Percentiles rank a stretch among this genome's conserved stretches.
phyloP scores from a whole-genome alignment of 352 stramenopile species.

The Globisporangium camurandrum region DNA sequence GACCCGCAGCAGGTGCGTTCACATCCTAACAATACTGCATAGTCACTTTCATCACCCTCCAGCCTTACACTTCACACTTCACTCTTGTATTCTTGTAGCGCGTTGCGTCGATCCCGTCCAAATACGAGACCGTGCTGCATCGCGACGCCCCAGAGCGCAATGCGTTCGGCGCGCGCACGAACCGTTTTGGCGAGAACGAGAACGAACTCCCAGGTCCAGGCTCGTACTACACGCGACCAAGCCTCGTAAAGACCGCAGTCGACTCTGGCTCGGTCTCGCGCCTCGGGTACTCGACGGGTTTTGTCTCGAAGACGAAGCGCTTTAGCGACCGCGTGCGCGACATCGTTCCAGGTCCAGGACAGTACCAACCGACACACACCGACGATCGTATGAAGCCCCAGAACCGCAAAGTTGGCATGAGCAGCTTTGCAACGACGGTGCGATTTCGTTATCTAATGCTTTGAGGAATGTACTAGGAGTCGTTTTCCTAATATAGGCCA shows the following conservation, averaged over 20 bases:
- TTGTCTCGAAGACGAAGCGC: constrained; percentile 72
- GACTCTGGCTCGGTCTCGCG: constrained; percentile 71
- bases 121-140: constrained; percentile 68
- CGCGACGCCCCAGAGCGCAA: constrained; percentile 48
- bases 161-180: constrained; percentile 60
- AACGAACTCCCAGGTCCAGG: constrained; percentile 66
- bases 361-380: constrained; percentile 34
- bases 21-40: too few species aligned
- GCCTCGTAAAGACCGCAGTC: constrained; percentile 41
- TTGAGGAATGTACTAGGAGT: too few species aligned
- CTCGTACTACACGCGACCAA: constrained; percentile 59
- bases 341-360: constrained; percentile 45
- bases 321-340: constrained; percentile 48
- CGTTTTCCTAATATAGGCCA: too few species aligned
- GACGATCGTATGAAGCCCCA: constrained; percentile 36
- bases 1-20: constrained; percentile 17
- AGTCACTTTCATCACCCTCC: too few species aligned
- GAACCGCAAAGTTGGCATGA: constrained; percentile 66
- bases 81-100: constrained; percentile 16
- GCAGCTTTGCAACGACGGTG: constrained; percentile 56
- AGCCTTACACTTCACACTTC: too few species aligned
- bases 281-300: constrained; percentile 65
- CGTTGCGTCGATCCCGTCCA: constrained; percentile 71
- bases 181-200: constrained; percentile 58
- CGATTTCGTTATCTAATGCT: not conserved